Evolutionary conservation across 768 basidiomycete genomes (phyloP), one percentile per base, ranked within the genome.

Genomic region (Tylopilus subfusipes): DNA sequence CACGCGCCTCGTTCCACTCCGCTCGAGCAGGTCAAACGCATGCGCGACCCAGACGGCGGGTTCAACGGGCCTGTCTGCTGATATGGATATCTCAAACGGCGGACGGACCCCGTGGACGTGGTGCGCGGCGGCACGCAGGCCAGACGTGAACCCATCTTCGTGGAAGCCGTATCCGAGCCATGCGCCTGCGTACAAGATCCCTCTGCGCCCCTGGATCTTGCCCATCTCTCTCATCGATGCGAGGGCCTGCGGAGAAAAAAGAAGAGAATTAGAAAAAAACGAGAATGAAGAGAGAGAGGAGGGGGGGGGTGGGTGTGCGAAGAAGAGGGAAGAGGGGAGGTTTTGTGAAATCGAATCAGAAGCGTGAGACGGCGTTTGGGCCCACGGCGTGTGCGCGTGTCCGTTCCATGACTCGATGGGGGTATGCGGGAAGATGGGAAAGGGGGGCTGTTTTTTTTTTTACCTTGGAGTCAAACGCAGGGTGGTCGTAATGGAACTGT

Each of bases 111-210:
- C 68, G 10, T 56, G 48, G 18, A 66, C 64, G 43, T 60, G 64
- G 12, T 62, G 57, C 6, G 56, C 73, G 4, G 66, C 72, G 12
- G 68, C 73, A 44, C 67, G 66, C 31, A 79, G 61, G 9, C 77
- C 78, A 2, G 75, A 71, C 3, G 78, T 70, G 65, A 89, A 89
- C 3, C 85, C 87, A 63, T 90, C 90, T 70, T 90, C 88, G 70
- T 92, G 88, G 75, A 91, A 90, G 18, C 88, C 88, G 61, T 88
- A 90, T 53, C 81, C 81, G 42, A 84, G 76, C 75, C 85, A 91
- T 24, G 88, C 88, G 11, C 87, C 86, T 3, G 75, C 85, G 63
- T 77, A 86, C 9, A 83, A 78, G 59, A 89, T 78, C 5, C 79
- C 78, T 10, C 85, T 77, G 43, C 62, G 76, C 61, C 81, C 80